Evolutionary conservation across 1,284 basidiomycete genomes (phyloP), one percentile per base, ranked within the genome.

Genomic region (Mycosarcoma mackinlayi): DNA sequence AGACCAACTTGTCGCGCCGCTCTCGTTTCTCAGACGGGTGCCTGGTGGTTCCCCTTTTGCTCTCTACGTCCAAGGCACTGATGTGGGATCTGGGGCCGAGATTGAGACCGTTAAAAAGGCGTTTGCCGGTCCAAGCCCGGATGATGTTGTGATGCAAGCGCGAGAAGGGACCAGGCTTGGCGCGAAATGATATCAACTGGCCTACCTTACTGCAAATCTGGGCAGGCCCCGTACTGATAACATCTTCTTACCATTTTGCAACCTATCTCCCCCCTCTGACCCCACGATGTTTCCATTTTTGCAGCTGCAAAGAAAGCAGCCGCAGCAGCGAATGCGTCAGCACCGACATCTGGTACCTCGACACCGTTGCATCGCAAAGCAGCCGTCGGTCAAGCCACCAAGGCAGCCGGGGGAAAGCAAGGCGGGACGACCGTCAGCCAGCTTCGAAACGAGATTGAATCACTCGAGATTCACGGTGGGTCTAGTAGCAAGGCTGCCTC

Each of bases 101-200:
- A 64, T 71, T 14, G 69, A 72, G 35, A 25, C 47, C 34, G 61
- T 76, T 28, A 57, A 57, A 16, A 65, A 63, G 16, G 85, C 87
- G 8, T 93, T 93, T 75, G 88, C 91, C 63, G 86, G 86, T 23
- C 91, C 91, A n/a, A 94, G 92, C 79, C 92, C 93, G 11, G 92
- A 94, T 73, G 92, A 94, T 76, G 84, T 90, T 55, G 88, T 94
- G 13, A 85, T 91, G 78, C 88, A 88, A 68, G 92, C 93, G 33
- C 88, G 93, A 31, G 87, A 87, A 52, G 91, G 91, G 42, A 92
- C 92, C 7, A 82, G 79, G 13, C 69, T 81, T 25, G 75, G 63
- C 21, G 58, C 60, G 14, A 59, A 63, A 37, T 64, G 46, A 61
- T 37, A 16, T 16, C 21, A 9, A 3, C 14, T 9, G 27, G 39